Evolutionary conservation across 2,329 filamentous ascomycete genomes (phyloP).

Genomic region (Fusarium denticulatum): DNA sequence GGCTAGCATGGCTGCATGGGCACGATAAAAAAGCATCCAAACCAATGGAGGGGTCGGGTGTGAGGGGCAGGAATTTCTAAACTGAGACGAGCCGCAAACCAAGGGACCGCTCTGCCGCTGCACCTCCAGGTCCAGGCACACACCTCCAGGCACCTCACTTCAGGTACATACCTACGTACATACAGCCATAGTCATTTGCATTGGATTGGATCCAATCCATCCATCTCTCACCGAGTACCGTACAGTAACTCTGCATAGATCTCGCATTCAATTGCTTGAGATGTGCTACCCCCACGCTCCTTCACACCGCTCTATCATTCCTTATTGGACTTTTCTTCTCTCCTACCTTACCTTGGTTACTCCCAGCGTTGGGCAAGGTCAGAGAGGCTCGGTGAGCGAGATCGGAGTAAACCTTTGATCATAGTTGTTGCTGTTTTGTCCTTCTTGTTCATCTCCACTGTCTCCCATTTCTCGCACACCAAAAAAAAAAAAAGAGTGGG

Average conservation of each 20-base stretch:
- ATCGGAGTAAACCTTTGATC: constrained; percentile 4
- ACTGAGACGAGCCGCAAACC: constrained; percentile 8
- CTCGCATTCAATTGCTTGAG: constrained; percentile 21
- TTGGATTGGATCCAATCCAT: not conserved
- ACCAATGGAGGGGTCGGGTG: constrained; percentile 5
- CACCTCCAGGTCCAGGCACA: constrained; percentile 5
- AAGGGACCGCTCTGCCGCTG: constrained; percentile 2
- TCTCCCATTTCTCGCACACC: not conserved
- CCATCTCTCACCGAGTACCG: constrained; percentile 6
- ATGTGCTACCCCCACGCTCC: constrained; percentile 12
- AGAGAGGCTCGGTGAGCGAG: constrained; percentile 22
- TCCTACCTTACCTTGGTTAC: not conserved
- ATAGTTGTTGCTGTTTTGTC: not conserved
- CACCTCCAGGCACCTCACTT: constrained; percentile 3
- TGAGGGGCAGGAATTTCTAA: constrained; percentile 21
- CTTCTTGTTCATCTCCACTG: not conserved
- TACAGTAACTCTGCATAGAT: constrained; percentile 26
- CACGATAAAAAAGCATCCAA: not conserved
- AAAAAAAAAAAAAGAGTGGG: not conserved
- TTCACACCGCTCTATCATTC: constrained; percentile 28
- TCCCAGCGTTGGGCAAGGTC: not conserved
- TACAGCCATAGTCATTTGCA: constrained; percentile 3
- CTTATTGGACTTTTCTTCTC: not conserved
- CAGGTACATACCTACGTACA: constrained; percentile 26
- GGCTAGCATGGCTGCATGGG: not conserved